Conservation (phyloP, 108 stramenopile species). For the Chaetoceros tenuissimus region DNA sequence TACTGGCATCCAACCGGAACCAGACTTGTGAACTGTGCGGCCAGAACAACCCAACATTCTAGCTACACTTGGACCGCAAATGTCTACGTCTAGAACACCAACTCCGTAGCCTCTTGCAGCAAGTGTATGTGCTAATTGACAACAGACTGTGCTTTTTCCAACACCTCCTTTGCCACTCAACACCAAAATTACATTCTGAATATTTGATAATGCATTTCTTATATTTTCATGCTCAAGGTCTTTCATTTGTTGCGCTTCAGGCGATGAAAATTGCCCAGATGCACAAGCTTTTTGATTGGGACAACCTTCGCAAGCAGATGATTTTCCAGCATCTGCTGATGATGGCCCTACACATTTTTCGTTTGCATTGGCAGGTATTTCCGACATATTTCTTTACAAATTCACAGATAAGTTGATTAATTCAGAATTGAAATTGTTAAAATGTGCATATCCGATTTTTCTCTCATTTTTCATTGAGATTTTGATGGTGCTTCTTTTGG, state of each 20-base stretch:
- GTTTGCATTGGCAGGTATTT: conserved; percentile 67
- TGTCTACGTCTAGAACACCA: conserved; percentile 96
- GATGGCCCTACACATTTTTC: conserved; percentile 92
- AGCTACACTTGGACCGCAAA: conserved; percentile 96
- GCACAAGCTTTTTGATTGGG: conserved; percentile 93
- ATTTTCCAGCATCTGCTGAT: conserved; percentile 87
- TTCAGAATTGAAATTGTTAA: too few species aligned
- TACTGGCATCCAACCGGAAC: conserved; percentile 96
- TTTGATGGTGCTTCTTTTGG: too few species aligned
- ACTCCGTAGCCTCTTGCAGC: conserved; percentile 85
- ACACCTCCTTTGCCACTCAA: conserved; percentile 98
- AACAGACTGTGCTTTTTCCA: conserved; percentile 93
- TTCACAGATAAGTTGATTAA: too few species aligned
- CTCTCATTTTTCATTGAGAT: too few species aligned
- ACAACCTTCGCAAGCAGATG: conserved; percentile 91
- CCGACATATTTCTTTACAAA: too few species aligned
- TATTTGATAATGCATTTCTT: conserved; percentile 57
- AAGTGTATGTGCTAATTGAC: conserved; percentile 90
- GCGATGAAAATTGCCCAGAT: conserved; percentile 70
- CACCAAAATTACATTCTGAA: conserved; percentile 91
- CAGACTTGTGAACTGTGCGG: conserved; percentile 75
- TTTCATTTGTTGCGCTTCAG: conserved; percentile 51
- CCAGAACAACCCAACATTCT: conserved; percentile 82
- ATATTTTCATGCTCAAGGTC: conserved; percentile 45
- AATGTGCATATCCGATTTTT: too few species aligned